Conservation (phyloP, 2,329 filamentous ascomycete genomes). For the Reticulascus tulasneorum region DNA sequence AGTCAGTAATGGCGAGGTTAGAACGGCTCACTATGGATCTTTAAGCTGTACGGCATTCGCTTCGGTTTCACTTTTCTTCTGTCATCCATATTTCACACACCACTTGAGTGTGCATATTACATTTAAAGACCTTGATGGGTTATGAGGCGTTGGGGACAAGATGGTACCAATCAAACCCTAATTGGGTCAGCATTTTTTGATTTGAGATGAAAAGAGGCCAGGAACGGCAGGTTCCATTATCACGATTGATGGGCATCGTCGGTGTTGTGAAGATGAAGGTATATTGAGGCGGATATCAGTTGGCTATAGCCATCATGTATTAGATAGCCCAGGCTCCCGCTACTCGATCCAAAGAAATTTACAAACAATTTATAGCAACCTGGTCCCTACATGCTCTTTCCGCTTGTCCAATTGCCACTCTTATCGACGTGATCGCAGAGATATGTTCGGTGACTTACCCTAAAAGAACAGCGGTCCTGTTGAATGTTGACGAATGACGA, state of each 20-base stretch:
- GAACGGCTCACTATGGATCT: no score
- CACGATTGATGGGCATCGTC: conserved; percentile 15
- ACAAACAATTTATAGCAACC: background rate
- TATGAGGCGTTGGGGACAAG: conserved; percentile 9
- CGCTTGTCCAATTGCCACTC: no score
- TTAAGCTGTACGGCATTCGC: no score
- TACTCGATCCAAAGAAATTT: conserved; percentile 9
- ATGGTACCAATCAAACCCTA: conserved; percentile 9
- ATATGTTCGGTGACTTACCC: no score
- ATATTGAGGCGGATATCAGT: conserved; percentile 4
- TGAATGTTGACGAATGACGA: no score
- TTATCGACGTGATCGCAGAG: no score
- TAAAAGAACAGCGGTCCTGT: no score
- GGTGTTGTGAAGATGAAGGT: conserved; percentile 8
- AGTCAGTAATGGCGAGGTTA: conserved; percentile 30
- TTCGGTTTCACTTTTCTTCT: conserved; percentile 7
- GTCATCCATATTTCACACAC: background rate
- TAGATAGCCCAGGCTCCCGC: conserved; percentile 11
- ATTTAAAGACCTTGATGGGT: conserved; percentile 12
- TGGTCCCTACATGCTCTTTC: no score
- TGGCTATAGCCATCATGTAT: conserved; percentile 4
- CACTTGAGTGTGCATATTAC: conserved; percentile 14
- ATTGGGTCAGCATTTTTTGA: conserved; percentile 10
- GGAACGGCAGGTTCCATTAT: conserved; percentile 9
- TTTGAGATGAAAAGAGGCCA: conserved; percentile 10